Percentiles rank a stretch among this genome's conserved stretches.
Evolutionary conservation across 1,139 yeast species (phyloP).

Genomic region (Sugiyamaella xylanicola): DNA sequence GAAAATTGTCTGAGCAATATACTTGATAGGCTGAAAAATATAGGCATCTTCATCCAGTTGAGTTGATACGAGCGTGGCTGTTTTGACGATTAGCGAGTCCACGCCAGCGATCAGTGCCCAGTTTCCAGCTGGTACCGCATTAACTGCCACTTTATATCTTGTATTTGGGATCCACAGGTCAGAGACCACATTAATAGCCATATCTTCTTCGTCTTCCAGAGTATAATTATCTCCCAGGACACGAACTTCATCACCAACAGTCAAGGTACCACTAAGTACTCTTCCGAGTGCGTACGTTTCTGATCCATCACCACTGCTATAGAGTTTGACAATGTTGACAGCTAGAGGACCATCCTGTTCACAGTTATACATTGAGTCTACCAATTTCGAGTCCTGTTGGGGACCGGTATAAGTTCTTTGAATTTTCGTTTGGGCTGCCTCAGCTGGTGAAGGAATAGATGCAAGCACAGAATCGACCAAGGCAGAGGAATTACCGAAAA

Average conservation of each 20-base stretch:
- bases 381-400: slow-evolving; percentile 27
- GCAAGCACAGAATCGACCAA: slow-evolving; percentile 55
- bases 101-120: slow-evolving; percentile 70
- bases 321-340: slow-evolving; percentile 64
- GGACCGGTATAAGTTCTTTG: slow-evolving; percentile 37
- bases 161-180: slow-evolving; percentile 68
- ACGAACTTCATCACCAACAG: slow-evolving; percentile 51
- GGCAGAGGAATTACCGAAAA: slow-evolving; percentile 58
- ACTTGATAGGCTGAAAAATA: slow-evolving; percentile 49
- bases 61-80: slow-evolving; percentile 53
- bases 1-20: slow-evolving; percentile 60
- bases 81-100: slow-evolving; percentile 56
- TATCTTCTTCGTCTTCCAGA: slow-evolving; percentile 57
- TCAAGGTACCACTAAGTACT: slow-evolving; percentile 61
- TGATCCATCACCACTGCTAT: slow-evolving; percentile 53
- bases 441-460: slow-evolving; percentile 49
- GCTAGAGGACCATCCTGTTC: slow-evolving; percentile 49
- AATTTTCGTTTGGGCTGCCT: slow-evolving; percentile 38
- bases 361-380: slow-evolving; percentile 36
- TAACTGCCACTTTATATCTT: slow-evolving; percentile 62
- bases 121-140: slow-evolving; percentile 62
- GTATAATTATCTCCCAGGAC: slow-evolving; percentile 61
- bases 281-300: slow-evolving; percentile 59
- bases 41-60: slow-evolving; percentile 34
- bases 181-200: slow-evolving; percentile 46